Conservation (phyloP, 495 filamentous ascomycete genomes). For the Aspergillus leporis region DNA sequence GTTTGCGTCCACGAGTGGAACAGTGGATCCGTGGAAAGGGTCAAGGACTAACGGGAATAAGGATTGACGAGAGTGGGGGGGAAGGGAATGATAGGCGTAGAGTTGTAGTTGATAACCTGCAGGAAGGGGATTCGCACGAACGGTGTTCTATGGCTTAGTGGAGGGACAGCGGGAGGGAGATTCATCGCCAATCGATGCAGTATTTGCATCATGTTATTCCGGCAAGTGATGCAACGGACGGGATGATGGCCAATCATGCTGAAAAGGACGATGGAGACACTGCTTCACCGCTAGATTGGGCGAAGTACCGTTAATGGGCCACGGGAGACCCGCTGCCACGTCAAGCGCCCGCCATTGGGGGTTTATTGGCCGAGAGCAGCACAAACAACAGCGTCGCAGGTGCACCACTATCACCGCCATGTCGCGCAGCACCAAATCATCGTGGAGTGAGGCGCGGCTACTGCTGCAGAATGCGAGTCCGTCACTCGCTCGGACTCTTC, state of each 20-base stretch:
- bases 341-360: constrained; percentile 15
- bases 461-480: constrained; percentile 32
- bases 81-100: neutral
- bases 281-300: constrained; percentile 37
- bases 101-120: neutral
- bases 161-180: constrained; percentile 10
- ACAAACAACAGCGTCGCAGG: constrained; percentile 17
- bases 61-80: neutral
- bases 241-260: neutral
- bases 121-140: neutral
- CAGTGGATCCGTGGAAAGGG: constrained; percentile 10
- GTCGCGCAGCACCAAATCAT: constrained; percentile 27
- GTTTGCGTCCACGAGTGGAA: constrained; percentile 18
- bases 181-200: constrained; percentile 13
- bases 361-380: constrained; percentile 14
- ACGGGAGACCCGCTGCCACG: constrained; percentile 19
- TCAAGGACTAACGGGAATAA: constrained; percentile 1
- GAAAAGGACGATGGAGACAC: neutral
- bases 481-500: constrained; percentile 36
- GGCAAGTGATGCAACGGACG: constrained; percentile 15
- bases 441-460: constrained; percentile 29
- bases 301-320: constrained; percentile 13
- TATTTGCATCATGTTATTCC: too few relatives aligned
- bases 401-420: constrained; percentile 36
- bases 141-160: too few relatives aligned